These are phyloP conservation scores for Domatiomyces catenatus DNA, from an alignment of 2,329 filamentous ascomycete species.

Conservation along the genomic window DNA sequence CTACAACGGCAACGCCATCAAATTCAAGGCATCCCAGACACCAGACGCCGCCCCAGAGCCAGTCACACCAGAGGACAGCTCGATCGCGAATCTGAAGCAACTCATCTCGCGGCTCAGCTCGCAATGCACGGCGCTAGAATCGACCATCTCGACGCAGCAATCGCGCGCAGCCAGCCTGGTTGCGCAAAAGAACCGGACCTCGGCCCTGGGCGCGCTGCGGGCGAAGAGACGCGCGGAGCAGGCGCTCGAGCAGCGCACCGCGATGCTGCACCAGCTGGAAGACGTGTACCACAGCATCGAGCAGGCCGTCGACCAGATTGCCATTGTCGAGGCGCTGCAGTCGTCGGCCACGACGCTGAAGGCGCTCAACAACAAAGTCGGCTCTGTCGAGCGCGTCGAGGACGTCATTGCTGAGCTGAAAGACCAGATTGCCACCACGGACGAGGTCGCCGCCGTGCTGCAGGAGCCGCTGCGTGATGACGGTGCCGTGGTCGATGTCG, in stretches of 20 bases:
- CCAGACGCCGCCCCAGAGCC: slow-evolving; percentile 17
- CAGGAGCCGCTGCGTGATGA: slow-evolving; percentile 40
- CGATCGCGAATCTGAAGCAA: slow-evolving; percentile 64
- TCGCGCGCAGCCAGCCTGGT: slow-evolving; percentile 54
- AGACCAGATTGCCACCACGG: slow-evolving; percentile 64
- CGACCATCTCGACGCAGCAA: slow-evolving; percentile 36
- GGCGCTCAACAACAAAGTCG: slow-evolving; percentile 59
- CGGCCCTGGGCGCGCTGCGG: slow-evolving; percentile 63
- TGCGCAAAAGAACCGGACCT: slow-evolving; percentile 53
- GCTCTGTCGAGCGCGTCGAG: slow-evolving; percentile 61
- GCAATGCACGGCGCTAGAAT: slow-evolving; percentile 50
- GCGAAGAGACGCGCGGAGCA: slow-evolving; percentile 70
- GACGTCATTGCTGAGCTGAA: slow-evolving; percentile 58
- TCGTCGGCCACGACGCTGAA: slow-evolving; percentile 57
- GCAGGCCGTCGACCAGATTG: slow-evolving; percentile 69
- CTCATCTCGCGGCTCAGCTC: slow-evolving; percentile 52
- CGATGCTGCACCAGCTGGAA: slow-evolving; percentile 66
- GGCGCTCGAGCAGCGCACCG: slow-evolving; percentile 54
- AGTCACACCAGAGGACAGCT: slow-evolving; percentile 63
- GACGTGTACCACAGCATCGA: slow-evolving; percentile 70
- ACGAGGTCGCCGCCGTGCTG: slow-evolving; percentile 68
- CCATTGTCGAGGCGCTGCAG: slow-evolving; percentile 70
- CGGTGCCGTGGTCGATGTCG: slow-evolving; percentile 55
- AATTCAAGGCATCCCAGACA: slow-evolving; percentile 45
- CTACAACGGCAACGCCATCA: slow-evolving; percentile 47